These are phyloP conservation scores for Davidsoniella neocaledoniae DNA, from an alignment of 2,329 filamentous ascomycete species.

Conservation along the genomic window DNA sequence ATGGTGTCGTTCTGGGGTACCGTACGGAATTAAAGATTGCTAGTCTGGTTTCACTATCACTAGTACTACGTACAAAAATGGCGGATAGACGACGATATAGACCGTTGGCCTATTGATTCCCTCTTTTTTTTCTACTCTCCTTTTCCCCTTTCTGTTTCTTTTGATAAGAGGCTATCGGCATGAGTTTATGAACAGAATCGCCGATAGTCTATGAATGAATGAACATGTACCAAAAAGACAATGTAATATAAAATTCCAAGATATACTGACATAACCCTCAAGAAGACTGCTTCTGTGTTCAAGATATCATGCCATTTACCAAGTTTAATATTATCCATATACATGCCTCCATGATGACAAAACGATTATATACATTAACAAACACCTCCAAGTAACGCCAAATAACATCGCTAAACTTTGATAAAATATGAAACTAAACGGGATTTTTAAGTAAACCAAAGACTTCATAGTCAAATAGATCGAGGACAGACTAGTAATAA, in stretches of 20 bases:
- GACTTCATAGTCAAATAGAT: background rate
- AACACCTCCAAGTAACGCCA: background rate
- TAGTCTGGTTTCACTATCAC: too few relatives aligned
- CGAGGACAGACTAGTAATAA: background rate
- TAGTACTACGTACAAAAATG: background rate
- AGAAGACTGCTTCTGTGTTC: too few relatives aligned
- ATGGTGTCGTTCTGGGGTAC: conserved; percentile 8
- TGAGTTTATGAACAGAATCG: background rate
- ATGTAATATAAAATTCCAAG: background rate
- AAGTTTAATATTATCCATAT: too few relatives aligned
- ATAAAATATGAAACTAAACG: background rate
- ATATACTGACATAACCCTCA: too few relatives aligned
- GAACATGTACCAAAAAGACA: conserved; percentile 7
- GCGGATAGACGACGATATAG: background rate
- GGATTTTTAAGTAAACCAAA: too few relatives aligned
- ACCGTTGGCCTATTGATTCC: background rate
- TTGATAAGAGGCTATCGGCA: too few relatives aligned
- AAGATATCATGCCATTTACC: too few relatives aligned
- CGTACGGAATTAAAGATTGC: background rate
- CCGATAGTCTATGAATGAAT: conserved; percentile 8
- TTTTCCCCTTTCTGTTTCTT: too few relatives aligned
- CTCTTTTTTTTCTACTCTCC: too few relatives aligned
- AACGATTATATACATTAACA: too few relatives aligned
- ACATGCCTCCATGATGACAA: too few relatives aligned
- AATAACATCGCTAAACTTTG: background rate